Conservation (phyloP, 331 rosid genomes). For the Dryas integrifolia region DNA sequence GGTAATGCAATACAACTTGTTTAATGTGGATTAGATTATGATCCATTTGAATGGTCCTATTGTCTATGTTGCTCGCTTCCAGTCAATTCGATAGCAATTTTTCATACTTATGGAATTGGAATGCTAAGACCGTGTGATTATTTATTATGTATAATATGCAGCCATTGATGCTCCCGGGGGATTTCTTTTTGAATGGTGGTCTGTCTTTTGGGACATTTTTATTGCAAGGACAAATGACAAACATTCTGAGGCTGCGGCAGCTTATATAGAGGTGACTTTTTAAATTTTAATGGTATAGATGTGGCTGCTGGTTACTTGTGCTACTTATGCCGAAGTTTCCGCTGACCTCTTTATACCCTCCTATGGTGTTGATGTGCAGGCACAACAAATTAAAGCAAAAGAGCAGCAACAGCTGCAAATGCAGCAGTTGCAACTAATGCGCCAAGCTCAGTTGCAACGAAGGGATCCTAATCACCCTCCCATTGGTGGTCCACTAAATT, state of each 20-base stretch:
- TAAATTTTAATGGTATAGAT: conserved; percentile 4
- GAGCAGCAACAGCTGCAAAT: conserved; percentile 82
- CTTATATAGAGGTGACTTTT: conserved; percentile 69
- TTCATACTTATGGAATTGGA: not conserved
- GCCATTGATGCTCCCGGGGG: conserved; percentile 99
- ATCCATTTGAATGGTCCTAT: not conserved
- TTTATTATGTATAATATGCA: conserved; percentile 39
- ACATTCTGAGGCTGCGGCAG: conserved; percentile 92
- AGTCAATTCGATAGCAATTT: not conserved
- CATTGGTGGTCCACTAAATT: conserved; percentile 58
- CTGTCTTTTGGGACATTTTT: conserved; percentile 97
- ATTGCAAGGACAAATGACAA: conserved; percentile 89
- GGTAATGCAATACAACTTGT: not conserved
- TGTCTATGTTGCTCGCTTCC: not conserved
- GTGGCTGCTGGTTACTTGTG: conserved; percentile 11
- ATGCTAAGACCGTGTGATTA: conserved; percentile 8
- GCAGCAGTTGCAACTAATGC: conserved; percentile 82
- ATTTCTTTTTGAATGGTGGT: conserved; percentile 97
- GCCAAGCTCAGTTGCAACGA: conserved; percentile 84
- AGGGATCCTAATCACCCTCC: conserved; percentile 78
- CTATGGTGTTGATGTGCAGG: conserved; percentile 40
- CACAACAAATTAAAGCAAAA: conserved; percentile 71
- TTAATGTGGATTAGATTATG: not conserved
- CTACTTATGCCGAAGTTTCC: not conserved
- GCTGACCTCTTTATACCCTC: conserved; percentile 3